A percentile compares a stretch with the other conserved stretches of the same genome.
Evolutionary conservation across 2,329 filamentous ascomycete species (phyloP).

Genomic region (Aspergillus nomiae): DNA sequence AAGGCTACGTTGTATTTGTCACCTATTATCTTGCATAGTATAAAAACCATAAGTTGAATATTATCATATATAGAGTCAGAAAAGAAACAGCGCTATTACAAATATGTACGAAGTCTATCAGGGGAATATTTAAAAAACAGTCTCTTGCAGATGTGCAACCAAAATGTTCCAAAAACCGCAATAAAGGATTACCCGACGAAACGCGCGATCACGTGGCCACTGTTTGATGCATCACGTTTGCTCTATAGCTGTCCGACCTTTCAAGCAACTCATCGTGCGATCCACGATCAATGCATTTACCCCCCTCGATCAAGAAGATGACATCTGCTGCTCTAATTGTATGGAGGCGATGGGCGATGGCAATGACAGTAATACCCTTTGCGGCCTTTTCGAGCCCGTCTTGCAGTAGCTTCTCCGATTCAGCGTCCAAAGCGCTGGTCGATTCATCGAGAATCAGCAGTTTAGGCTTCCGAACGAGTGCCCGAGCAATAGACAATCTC

Average conservation of each 20-base stretch:
- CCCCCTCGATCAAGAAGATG: conserved; percentile 75
- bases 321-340: conserved; percentile 70
- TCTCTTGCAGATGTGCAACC: not conserved
- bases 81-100: not conserved
- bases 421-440: conserved; percentile 60
- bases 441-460: conserved; percentile 64
- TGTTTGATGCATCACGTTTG: conserved; percentile 42
- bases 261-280: conserved; percentile 62
- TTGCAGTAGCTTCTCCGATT: conserved; percentile 53
- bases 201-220: conserved; percentile 22
- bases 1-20: not conserved
- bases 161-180: not conserved
- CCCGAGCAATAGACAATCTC: conserved; percentile 60
- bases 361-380: conserved; percentile 43
- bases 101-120: not conserved
- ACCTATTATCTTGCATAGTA: not conserved
- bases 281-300: conserved; percentile 64
- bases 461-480: conserved; percentile 57
- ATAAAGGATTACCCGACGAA: not conserved
- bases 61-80: not conserved
- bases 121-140: not conserved
- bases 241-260: conserved; percentile 42
- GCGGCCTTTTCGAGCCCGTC: conserved; percentile 40
- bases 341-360: conserved; percentile 45
- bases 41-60: not conserved